A percentile compares a stretch with the other conserved stretches of the same genome.
These are phyloP conservation scores for Phytophthora nicotianae DNA, from an alignment of 352 stramenopile genomes.

Conservation along the genomic window DNA sequence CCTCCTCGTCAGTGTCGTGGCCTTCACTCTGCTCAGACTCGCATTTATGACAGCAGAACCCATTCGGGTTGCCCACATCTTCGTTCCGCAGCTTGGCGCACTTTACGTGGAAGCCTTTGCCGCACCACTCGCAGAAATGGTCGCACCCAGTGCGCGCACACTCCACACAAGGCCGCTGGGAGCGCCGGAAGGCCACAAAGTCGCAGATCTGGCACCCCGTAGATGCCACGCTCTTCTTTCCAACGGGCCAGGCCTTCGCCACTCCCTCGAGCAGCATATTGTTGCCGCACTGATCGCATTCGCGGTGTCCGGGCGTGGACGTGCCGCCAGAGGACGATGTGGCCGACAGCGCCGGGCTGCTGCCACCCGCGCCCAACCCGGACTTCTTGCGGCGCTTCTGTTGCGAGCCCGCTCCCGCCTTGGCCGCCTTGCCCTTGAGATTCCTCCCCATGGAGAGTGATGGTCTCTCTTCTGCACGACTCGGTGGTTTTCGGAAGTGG, in stretches of 20 bases:
- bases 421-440: conserved; percentile 36
- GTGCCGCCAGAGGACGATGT: conserved; percentile 36
- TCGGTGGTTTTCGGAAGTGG: conserved; percentile 41
- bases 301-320: conserved; percentile 45
- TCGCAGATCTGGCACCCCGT: conserved; percentile 83
- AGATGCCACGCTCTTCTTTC: conserved; percentile 53
- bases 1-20: conserved; percentile 57
- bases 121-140: conserved; percentile 88
- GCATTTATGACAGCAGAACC: conserved; percentile 80
- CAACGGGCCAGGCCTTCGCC: conserved; percentile 43
- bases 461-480: conserved; percentile 21
- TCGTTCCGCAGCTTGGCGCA: conserved; percentile 62
- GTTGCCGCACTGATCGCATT: conserved; percentile 65
- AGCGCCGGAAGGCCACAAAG: conserved; percentile 75
- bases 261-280: conserved; percentile 47
- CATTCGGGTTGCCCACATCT: conserved; percentile 54
- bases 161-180: conserved; percentile 68
- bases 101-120: conserved; percentile 78
- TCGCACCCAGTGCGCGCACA: conserved; percentile 69
- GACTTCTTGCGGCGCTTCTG: conserved; percentile 46
- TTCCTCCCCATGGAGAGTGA: conserved; percentile 45
- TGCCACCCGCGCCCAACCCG: conserved; percentile 11
- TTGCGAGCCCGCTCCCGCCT: conserved; percentile 21
- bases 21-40: conserved; percentile 66
- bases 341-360: conserved; percentile 34